Conservation (phyloP, 306 rosid species). For the Pueraria montana region DNA sequence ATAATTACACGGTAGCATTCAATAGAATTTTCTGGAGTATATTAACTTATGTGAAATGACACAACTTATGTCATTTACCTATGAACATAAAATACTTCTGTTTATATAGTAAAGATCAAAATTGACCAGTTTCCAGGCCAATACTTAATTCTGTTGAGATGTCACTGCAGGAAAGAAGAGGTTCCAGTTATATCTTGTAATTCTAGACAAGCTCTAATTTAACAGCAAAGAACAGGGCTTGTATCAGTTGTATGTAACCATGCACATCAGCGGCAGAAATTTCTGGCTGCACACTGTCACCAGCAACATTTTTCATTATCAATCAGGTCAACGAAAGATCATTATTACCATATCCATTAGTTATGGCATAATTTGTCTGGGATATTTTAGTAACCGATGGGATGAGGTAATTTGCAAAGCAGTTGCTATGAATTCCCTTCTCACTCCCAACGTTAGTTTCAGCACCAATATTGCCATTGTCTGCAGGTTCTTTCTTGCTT, state of each 20-base stretch:
- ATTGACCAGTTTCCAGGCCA: background rate
- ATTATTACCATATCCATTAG: conserved; percentile 46
- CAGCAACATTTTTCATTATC: conserved; percentile 23
- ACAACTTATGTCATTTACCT: background rate
- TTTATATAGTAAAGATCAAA: conserved; percentile 23
- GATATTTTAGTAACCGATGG: conserved; percentile 42
- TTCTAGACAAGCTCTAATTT: conserved; percentile 41
- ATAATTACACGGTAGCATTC: conserved; percentile 5
- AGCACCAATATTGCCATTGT: conserved; percentile 43
- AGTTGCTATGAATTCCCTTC: conserved; percentile 49
- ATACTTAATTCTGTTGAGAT: conserved; percentile 15
- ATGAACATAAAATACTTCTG: background rate
- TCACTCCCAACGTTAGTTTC: conserved; percentile 43
- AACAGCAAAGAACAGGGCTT: conserved; percentile 22
- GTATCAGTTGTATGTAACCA: conserved; percentile 1
- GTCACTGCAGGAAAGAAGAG: conserved; percentile 11
- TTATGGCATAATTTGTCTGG: conserved; percentile 42
- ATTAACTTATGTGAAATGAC: background rate
- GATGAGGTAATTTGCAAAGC: conserved; percentile 53
- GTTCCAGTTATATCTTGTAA: conserved; percentile 12
- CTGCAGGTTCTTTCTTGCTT: conserved; percentile 47
- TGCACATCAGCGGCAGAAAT: conserved; percentile 24
- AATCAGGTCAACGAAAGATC: conserved; percentile 50
- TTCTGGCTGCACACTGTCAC: conserved; percentile 25
- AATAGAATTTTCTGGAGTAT: background rate